phyloP scores from a whole-genome alignment of 805 yeast genomes.

The Saturnispora galanensis region DNA sequence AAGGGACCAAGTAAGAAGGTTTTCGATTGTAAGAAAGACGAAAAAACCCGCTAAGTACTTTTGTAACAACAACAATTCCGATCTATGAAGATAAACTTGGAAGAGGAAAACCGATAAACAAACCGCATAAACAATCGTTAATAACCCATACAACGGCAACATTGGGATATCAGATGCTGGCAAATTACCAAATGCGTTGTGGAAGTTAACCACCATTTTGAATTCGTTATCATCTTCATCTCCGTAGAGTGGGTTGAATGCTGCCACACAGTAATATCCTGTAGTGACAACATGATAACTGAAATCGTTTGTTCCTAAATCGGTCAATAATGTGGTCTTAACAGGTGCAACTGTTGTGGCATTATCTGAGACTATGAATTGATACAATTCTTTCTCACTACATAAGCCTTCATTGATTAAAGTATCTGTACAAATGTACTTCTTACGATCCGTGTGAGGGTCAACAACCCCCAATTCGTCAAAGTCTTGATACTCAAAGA shows the following conservation, averaged over 20 bases:
- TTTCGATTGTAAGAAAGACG: conserved; percentile 72
- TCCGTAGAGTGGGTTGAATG: conserved; percentile 36
- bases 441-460: conserved; percentile 31
- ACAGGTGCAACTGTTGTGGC: conserved; percentile 39
- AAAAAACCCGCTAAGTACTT: conserved; percentile 82
- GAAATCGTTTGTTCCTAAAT: conserved; percentile 50
- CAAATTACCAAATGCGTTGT: conserved; percentile 84
- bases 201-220: conserved; percentile 65
- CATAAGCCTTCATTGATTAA: conserved; percentile 56
- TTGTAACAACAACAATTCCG: conserved; percentile 83
- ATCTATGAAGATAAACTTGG: conserved; percentile 74
- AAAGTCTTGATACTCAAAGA: conserved; percentile 79
- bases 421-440: conserved; percentile 66
- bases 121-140: conserved; percentile 75
- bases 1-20: conserved; percentile 83
- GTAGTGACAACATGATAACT: conserved; percentile 61
- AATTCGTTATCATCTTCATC: conserved; percentile 31
- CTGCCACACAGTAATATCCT: conserved; percentile 88
- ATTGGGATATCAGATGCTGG: conserved; percentile 89
- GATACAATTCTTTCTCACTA: conserved; percentile 41
- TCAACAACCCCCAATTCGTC: conserved; percentile 50
- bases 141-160: conserved; percentile 76
- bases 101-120: conserved; percentile 77
- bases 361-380: conserved; percentile 46
- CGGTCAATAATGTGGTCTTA: conserved; percentile 43